A percentile compares a stretch with the other conserved stretches of the same genome.
Evolutionary conservation across 176 grass and related monocot genomes (phyloP).

Genomic region (Musa schizocarpa): DNA sequence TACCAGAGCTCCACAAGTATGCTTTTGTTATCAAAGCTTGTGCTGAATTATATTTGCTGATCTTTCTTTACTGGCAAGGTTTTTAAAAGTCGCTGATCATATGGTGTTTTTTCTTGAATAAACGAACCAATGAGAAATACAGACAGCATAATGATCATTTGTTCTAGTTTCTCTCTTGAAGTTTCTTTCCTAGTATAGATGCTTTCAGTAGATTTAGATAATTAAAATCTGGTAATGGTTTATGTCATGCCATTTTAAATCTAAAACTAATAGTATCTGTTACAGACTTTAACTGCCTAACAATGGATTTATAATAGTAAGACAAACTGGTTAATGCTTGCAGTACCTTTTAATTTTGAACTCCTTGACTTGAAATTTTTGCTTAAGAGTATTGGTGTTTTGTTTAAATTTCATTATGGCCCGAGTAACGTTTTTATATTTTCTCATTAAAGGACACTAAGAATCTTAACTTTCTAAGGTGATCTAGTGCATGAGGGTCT

Average conservation of each 20-base stretch:
- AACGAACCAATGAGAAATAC: background rate
- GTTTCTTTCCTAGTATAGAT: background rate
- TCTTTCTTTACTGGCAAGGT: background rate
- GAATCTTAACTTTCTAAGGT: too few relatives aligned
- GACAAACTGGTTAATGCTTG: too few relatives aligned
- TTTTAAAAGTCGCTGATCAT: background rate
- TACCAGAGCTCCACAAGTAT: constrained; percentile 88
- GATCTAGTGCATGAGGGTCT: too few relatives aligned
- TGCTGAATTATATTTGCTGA: background rate
- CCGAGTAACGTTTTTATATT: too few relatives aligned
- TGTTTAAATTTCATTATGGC: too few relatives aligned
- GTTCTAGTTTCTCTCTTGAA: background rate
- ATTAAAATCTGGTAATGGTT: background rate
- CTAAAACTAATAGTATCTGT: background rate
- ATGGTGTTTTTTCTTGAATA: background rate
- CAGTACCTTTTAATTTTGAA: too few relatives aligned
- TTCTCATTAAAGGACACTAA: too few relatives aligned
- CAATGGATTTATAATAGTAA: too few relatives aligned
- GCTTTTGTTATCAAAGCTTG: background rate
- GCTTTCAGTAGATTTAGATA: background rate
- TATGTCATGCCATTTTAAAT: background rate
- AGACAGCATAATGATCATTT: too few relatives aligned
- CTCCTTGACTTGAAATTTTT: too few relatives aligned
- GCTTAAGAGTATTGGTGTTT: too few relatives aligned
- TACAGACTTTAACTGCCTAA: too few relatives aligned